Percentiles rank a stretch among this genome's conserved stretches.
These are phyloP conservation scores for Salicornia ramosissima DNA, from an alignment of 148 eudicot genomes.

Conservation along the genomic window DNA sequence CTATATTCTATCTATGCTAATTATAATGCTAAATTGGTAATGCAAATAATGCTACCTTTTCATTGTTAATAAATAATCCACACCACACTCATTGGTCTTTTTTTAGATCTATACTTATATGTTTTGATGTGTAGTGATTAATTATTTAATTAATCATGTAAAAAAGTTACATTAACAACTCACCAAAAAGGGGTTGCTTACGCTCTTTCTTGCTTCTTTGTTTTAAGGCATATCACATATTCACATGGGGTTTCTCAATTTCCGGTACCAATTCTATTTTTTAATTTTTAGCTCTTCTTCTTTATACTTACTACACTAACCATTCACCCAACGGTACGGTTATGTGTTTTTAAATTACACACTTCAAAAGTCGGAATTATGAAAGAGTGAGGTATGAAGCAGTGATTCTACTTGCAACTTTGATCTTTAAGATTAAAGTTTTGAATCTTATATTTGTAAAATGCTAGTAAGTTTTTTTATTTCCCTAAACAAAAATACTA, in stretches of 20 bases:
- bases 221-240: background rate
- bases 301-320: background rate
- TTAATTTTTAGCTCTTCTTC: background rate
- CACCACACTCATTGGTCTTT: background rate
- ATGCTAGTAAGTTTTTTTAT: too few species aligned
- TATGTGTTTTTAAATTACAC: too few species aligned
- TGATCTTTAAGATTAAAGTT: too few species aligned
- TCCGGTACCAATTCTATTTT: background rate
- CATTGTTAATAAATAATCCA: background rate
- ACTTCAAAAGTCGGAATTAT: too few species aligned
- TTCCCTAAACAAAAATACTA: too few species aligned
- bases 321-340: background rate
- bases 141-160: background rate
- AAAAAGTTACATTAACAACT: conserved; percentile 6
- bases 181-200: conserved; percentile 7
- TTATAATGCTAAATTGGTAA: too few species aligned
- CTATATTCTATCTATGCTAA: too few species aligned
- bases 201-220: conserved; percentile 11
- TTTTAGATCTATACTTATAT: background rate
- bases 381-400: too few species aligned
- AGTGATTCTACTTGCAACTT: too few species aligned
- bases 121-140: too few species aligned
- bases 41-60: background rate
- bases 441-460: too few species aligned
- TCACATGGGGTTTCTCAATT: conserved; percentile 10